Conservation (phyloP, 257 asterid species). For the Prunella vulgaris region DNA sequence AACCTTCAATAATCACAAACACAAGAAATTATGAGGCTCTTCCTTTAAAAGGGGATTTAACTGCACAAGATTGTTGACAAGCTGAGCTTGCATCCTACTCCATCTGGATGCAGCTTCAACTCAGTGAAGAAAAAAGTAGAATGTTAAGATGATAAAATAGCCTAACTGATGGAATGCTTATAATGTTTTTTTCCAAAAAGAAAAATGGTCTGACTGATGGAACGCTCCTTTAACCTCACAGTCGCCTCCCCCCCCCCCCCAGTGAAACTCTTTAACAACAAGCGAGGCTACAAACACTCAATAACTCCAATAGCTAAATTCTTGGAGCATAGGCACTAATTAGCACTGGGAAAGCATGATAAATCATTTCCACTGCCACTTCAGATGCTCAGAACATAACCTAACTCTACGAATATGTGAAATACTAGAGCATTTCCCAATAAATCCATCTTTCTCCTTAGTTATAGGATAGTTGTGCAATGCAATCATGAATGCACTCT, state of each 20-base stretch:
- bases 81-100: neutral
- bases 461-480: neutral
- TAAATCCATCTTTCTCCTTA: neutral
- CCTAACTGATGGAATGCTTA: neutral
- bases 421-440: neutral
- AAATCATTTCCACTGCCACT: neutral
- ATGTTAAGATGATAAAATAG: neutral
- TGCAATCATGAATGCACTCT: constrained; percentile 4
- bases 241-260: neutral
- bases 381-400: neutral
- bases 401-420: neutral
- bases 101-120: neutral
- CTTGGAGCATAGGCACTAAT: neutral
- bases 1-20: constrained; percentile 60
- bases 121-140: neutral
- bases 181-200: neutral
- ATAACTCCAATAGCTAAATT: neutral
- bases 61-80: neutral
- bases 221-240: neutral
- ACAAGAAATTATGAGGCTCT: constrained; percentile 20
- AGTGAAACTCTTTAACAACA: neutral
- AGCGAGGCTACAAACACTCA: neutral
- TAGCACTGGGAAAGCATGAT: neutral
- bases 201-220: neutral
- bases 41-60: neutral